Percentiles rank a stretch among this genome's conserved stretches.
Evolutionary conservation across 2,329 filamentous ascomycete genomes (phyloP).

Genomic region (Herpotrichia juniperi): DNA sequence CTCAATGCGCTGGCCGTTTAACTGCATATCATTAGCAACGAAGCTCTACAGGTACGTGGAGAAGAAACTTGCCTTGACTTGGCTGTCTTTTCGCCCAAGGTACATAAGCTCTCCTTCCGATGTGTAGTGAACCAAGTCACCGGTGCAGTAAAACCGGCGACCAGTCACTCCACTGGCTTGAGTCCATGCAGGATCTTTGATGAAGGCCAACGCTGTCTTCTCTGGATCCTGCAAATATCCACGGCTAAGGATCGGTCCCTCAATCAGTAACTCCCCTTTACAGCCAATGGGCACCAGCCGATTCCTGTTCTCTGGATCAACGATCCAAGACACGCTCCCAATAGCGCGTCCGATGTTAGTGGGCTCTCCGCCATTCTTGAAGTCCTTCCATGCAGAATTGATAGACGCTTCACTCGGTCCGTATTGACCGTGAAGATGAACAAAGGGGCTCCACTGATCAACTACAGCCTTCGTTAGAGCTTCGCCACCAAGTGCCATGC

Average conservation of each 20-base stretch:
- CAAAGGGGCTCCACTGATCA: slow-evolving; percentile 30
- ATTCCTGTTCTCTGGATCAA: slow-evolving; percentile 37
- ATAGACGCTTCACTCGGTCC: slow-evolving; percentile 42
- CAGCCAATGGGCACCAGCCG: slow-evolving; percentile 40
- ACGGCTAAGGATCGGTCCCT: slow-evolving; percentile 40
- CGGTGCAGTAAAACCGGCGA: slow-evolving; percentile 40
- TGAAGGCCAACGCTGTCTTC: slow-evolving; percentile 38
- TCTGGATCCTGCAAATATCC: slow-evolving; percentile 41
- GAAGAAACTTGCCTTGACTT: slow-evolving; percentile 35
- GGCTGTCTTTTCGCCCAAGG: slow-evolving; percentile 41
- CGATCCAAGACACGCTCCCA: slow-evolving; percentile 40
- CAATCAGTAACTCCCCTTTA: slow-evolving; percentile 42
- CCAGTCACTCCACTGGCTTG: slow-evolving; percentile 15
- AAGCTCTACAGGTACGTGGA: not conserved
- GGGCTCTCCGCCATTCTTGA: slow-evolving; percentile 36
- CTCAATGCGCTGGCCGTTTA: slow-evolving; percentile 54
- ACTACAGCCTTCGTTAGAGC: slow-evolving; percentile 43
- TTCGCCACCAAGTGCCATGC: slow-evolving; percentile 53
- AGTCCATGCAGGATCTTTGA: slow-evolving; percentile 37
- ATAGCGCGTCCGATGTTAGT: slow-evolving; percentile 41
- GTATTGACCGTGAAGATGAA: slow-evolving; percentile 36
- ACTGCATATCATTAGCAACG: slow-evolving; percentile 20
- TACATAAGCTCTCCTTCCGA: slow-evolving; percentile 43
- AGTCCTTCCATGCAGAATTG: slow-evolving; percentile 37
- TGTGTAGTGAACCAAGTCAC: slow-evolving; percentile 41